phyloP scores from a whole-genome alignment of 371 early-diverging fungal species.

The Smittium culicis region DNA sequence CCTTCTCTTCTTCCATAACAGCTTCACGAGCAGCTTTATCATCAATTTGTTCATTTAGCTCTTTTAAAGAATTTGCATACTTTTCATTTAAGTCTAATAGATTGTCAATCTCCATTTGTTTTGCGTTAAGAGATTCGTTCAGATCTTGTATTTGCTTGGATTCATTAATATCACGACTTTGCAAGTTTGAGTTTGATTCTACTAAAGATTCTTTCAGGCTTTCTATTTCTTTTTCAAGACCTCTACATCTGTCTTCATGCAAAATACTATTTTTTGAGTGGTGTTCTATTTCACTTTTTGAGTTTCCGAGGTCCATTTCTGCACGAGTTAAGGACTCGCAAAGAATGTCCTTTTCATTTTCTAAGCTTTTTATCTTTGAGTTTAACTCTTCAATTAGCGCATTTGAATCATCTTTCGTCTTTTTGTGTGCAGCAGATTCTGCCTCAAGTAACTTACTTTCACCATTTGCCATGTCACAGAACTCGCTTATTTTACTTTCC shows the following conservation, averaged over 20 bases:
- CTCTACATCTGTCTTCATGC: slow-evolving; percentile 47
- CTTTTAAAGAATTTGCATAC: slow-evolving; percentile 24
- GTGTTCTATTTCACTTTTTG: slow-evolving; percentile 48
- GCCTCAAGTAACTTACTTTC: slow-evolving; percentile 30
- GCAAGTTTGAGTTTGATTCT: slow-evolving; percentile 41
- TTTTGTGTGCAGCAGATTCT: slow-evolving; percentile 13
- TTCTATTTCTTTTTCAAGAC: slow-evolving; percentile 61
- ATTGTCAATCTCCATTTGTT: slow-evolving; percentile 42
- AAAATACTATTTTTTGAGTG: slow-evolving; percentile 60
- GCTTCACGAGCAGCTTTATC: slow-evolving; percentile 27
- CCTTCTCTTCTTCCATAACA: slow-evolving; percentile 40
- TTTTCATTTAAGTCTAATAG: slow-evolving; percentile 47
- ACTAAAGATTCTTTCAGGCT: slow-evolving; percentile 46
- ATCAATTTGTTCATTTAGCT: slow-evolving; percentile 39
- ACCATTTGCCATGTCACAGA: slow-evolving; percentile 30
- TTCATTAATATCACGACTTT: slow-evolving; percentile 34
- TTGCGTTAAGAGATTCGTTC: slow-evolving; percentile 28
- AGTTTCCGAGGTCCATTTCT: slow-evolving; percentile 45
- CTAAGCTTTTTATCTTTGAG: slow-evolving; percentile 46
- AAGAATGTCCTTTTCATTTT: slow-evolving; percentile 42
- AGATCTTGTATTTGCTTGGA: not conserved
- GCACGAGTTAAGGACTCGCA: slow-evolving; percentile 38
- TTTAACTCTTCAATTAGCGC: slow-evolving; percentile 43
- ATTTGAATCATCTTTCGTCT: slow-evolving; percentile 14
- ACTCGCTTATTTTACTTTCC: not conserved